Percentiles rank a stretch among this genome's conserved stretches.
phyloP scores from a whole-genome alignment of 176 grass and related monocot genomes.

The Eragrostis curvula region DNA sequence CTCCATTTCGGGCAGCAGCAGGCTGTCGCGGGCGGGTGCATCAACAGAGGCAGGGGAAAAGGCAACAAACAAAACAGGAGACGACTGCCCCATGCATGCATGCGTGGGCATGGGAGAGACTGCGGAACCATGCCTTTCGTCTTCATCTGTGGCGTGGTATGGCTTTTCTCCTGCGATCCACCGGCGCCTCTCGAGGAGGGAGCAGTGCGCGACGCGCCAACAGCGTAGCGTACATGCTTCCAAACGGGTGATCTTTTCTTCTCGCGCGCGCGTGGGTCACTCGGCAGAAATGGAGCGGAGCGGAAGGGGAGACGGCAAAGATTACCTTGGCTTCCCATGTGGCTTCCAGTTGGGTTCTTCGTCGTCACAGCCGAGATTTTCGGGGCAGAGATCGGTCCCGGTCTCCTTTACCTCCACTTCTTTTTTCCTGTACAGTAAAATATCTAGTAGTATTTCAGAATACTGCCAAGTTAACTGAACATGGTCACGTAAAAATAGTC shows the following conservation, averaged over 20 bases:
- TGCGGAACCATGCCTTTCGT: neutral
- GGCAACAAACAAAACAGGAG: neutral
- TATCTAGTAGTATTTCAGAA: neutral
- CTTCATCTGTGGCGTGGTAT: neutral
- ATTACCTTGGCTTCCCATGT: conserved; percentile 45
- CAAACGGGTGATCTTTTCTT: neutral
- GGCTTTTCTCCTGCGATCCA: neutral
- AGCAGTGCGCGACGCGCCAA: neutral
- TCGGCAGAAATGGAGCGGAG: conserved; percentile 4
- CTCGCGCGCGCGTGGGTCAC: neutral
- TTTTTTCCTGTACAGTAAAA: conserved; percentile 23
- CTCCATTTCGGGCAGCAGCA: conserved; percentile 29
- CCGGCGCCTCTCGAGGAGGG: neutral
- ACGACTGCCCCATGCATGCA: neutral
- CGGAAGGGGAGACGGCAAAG: conserved; percentile 5
- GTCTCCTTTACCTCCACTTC: neutral
- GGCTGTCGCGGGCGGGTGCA: conserved; percentile 32
- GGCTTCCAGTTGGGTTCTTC: conserved; percentile 51
- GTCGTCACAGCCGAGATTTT: conserved; percentile 43
- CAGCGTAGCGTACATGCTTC: neutral
- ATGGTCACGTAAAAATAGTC: neutral
- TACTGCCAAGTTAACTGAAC: neutral
- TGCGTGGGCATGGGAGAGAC: conserved; percentile 8
- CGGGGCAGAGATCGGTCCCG: conserved; percentile 41
- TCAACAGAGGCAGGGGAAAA: conserved; percentile 35